These are phyloP conservation scores for Golubevia pallescens DNA, from an alignment of 1,284 basidiomycete genomes.

Conservation along the genomic window DNA sequence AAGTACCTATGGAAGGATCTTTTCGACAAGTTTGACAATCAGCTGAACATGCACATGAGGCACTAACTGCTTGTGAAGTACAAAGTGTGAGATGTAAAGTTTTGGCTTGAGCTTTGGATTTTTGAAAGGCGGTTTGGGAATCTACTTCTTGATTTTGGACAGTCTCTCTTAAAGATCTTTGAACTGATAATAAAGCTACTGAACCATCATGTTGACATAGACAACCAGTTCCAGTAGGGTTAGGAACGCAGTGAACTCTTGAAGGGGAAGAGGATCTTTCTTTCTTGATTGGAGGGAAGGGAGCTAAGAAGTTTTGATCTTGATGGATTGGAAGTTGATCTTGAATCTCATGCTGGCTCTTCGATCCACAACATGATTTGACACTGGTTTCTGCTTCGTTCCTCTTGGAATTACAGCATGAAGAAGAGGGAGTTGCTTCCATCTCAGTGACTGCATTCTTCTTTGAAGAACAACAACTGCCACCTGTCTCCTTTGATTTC, in stretches of 20 bases:
- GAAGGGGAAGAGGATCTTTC: too few species aligned
- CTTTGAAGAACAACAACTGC: background rate
- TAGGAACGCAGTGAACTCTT: slow-evolving; percentile 60
- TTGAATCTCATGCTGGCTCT: too few species aligned
- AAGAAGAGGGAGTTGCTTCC: too few species aligned
- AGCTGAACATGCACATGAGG: slow-evolving; percentile 53
- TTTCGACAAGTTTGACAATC: slow-evolving; percentile 58
- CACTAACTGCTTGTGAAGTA: slow-evolving; percentile 48
- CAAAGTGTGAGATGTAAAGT: slow-evolving; percentile 53
- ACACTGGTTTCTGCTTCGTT: too few species aligned
- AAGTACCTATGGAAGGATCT: slow-evolving; percentile 33
- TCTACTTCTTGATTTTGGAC: slow-evolving; percentile 7
- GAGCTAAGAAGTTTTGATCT: background rate
- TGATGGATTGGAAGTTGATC: too few species aligned
- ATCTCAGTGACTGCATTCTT: too few species aligned
- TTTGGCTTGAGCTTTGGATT: slow-evolving; percentile 1
- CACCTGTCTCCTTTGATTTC: background rate
- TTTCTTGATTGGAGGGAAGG: too few species aligned
- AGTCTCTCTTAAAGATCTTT: slow-evolving; percentile 31
- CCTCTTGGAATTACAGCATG: too few species aligned
- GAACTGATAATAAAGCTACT: slow-evolving; percentile 48
- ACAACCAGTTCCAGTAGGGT: slow-evolving; percentile 53
- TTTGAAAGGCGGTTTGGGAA: background rate
- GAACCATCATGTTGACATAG: slow-evolving; percentile 55
- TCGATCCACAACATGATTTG: too few species aligned